Evolutionary conservation across 106 monocot species (phyloP).

Genomic region (Posidonia australis): DNA sequence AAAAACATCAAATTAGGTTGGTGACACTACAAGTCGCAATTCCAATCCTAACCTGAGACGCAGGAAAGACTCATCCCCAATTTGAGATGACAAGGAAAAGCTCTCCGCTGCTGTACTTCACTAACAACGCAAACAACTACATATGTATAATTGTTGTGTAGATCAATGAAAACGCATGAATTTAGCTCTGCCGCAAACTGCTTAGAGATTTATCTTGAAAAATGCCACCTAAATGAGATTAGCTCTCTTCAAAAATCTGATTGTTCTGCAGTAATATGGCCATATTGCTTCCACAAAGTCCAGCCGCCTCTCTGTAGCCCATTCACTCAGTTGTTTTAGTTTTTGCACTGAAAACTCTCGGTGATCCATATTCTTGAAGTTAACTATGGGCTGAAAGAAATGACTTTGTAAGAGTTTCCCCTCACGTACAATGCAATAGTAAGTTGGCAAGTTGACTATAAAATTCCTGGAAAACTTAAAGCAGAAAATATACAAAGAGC

Average conservation of each 20-base stretch:
- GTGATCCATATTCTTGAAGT: conserved; percentile 41
- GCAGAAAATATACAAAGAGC: conserved; percentile 36
- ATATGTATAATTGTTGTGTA: too few relatives aligned
- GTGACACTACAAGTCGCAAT: too few relatives aligned
- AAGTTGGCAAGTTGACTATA: conserved; percentile 36
- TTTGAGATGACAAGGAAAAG: too few relatives aligned
- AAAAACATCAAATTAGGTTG: too few relatives aligned
- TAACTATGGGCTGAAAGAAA: conserved; percentile 37
- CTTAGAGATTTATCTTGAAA: neutral
- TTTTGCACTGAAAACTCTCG: conserved; percentile 19
- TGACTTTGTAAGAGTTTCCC: conserved; percentile 28
- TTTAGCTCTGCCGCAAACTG: neutral
- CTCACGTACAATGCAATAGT: conserved; percentile 34
- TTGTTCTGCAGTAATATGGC: conserved; percentile 76
- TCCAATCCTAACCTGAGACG: too few relatives aligned
- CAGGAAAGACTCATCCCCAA: too few relatives aligned
- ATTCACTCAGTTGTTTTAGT: conserved; percentile 34
- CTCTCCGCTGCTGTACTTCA: too few relatives aligned
- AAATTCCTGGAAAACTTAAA: conserved; percentile 34
- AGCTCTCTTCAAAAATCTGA: conserved; percentile 74
- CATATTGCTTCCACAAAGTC: conserved; percentile 74
- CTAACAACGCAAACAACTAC: too few relatives aligned
- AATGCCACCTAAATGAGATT: conserved; percentile 38
- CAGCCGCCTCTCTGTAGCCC: conserved; percentile 50
- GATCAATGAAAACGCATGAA: too few relatives aligned